Evolutionary conservation across 1,284 basidiomycete species (phyloP), one percentile per base, ranked within the genome.

Genomic region (Inonotus obliquus): DNA sequence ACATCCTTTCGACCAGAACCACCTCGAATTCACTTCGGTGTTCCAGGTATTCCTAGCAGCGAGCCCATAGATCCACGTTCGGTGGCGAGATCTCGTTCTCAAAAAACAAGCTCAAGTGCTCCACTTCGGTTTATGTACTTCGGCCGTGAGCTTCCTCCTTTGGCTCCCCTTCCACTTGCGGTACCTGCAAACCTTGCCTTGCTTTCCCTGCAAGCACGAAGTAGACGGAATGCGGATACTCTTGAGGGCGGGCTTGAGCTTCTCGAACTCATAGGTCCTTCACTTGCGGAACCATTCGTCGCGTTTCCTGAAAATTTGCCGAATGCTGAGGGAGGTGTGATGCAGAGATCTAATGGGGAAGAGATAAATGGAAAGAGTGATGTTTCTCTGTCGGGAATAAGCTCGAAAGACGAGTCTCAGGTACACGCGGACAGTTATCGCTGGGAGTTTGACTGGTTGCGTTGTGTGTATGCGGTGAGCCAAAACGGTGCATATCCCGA

Each of bases 181-280:
- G 76, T 81, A 5, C 84, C 87, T n/a, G 87, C 87, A 5, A 87
- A 89, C 60, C 79, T 91, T 11, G 78, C 83, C 0, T 89, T 85
- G 71, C 76, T 89, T 47, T 79, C 82, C 0, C 72, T 89, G 1
- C 44, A 66, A 75, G 44, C 73, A 77, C 27, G 57, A 27, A 38
- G 21, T 32, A 35, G 57, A 29, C 3, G 45, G 2, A 52, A 52
- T 52, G 51, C 51, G 4, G 51, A 52, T 52, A 35, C 51, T 2
- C 25, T 52, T n/a, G 51, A 52, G 7, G 51, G 51, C 2, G 51
- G 51, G 17, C 51, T 35, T 35, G 51, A 35, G 25, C 17, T 52
- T 14, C 27, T 52, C 14, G 51, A 52, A 17, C 51, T 52, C 17
- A 14, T 52, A 17, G 51, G 51, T 7, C 51, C 51, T n/a, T 52